Evolutionary conservation across 352 stramenopile genomes (phyloP).

Genomic region (Globisporangium barbulae): DNA sequence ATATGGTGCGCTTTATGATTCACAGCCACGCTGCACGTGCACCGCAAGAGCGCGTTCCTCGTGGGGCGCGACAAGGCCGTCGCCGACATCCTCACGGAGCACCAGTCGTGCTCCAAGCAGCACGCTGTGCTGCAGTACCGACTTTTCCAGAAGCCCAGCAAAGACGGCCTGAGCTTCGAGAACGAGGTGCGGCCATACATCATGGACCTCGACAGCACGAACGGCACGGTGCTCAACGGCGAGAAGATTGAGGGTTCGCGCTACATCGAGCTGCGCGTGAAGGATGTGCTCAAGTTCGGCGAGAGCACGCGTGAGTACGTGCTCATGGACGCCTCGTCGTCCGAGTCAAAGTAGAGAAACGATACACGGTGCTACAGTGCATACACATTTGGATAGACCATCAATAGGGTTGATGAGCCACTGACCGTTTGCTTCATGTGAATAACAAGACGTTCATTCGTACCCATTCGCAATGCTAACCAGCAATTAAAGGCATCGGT

Average conservation of each 20-base stretch:
- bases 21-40: constrained; percentile 93
- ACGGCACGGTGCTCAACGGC: constrained; percentile 98
- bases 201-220: constrained; percentile 97
- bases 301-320: constrained; percentile 98
- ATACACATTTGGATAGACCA: constrained; percentile 5
- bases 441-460: no score
- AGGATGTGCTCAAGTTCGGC: constrained; percentile 96
- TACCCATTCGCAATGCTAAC: background rate
- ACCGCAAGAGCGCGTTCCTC: constrained; percentile 95
- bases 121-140: constrained; percentile 97
- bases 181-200: constrained; percentile 93
- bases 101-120: constrained; percentile 96
- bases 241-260: constrained; percentile 90
- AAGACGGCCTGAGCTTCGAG: constrained; percentile 50
- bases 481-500: background rate
- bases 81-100: constrained; percentile 93
- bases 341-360: background rate
- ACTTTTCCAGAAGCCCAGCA: constrained; percentile 65
- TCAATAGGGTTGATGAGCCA: no score
- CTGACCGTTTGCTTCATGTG: no score
- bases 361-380: background rate
- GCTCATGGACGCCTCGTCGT: constrained; percentile 71
- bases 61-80: constrained; percentile 93
- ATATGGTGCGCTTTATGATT: constrained; percentile 20
- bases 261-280: constrained; percentile 96